Conservation (phyloP, 192 early-diverging fungal species). For the Coemansia sp. region DNA sequence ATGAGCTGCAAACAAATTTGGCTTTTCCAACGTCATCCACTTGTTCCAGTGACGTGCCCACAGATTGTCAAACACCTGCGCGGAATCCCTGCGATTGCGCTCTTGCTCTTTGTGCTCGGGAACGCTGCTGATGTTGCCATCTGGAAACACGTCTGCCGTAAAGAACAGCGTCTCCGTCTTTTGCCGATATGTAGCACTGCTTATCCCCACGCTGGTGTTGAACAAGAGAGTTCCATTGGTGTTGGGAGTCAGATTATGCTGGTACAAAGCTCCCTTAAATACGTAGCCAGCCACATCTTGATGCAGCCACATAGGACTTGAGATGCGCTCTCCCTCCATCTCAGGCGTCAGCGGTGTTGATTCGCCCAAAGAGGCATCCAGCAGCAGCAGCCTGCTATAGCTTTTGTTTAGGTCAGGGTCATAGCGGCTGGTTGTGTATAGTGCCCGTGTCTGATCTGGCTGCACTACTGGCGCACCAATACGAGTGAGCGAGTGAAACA, state of each 20-base stretch:
- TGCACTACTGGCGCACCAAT: constrained; percentile 29
- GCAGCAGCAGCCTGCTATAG: constrained; percentile 9
- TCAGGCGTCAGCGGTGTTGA: constrained; percentile 29
- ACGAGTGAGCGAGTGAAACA: constrained; percentile 34
- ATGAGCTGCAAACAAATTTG: constrained; percentile 57
- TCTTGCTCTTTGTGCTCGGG: constrained; percentile 38
- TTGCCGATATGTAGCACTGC: constrained; percentile 16
- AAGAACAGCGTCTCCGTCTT: constrained; percentile 12
- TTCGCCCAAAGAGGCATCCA: constrained; percentile 21
- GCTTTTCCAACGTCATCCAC: constrained; percentile 57
- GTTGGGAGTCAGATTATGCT: constrained; percentile 28
- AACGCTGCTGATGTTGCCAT: constrained; percentile 51
- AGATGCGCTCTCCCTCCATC: constrained; percentile 2
- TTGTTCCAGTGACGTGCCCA: constrained; percentile 80
- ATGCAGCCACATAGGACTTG: constrained; percentile 35
- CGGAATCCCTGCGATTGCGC: constrained; percentile 53
- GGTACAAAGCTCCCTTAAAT: constrained; percentile 21
- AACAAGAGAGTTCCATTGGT: constrained; percentile 15
- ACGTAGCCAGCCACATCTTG: constrained; percentile 17
- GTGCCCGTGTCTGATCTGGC: constrained; percentile 22
- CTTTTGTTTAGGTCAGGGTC: constrained; percentile 22
- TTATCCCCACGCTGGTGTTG: constrained; percentile 22
- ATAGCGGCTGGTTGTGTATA: constrained; percentile 31
- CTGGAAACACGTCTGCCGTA: constrained; percentile 21
- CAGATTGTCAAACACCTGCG: constrained; percentile 61